phyloP scores from a whole-genome alignment of 139 green algal genomes.

The Micractinium sp. region DNA sequence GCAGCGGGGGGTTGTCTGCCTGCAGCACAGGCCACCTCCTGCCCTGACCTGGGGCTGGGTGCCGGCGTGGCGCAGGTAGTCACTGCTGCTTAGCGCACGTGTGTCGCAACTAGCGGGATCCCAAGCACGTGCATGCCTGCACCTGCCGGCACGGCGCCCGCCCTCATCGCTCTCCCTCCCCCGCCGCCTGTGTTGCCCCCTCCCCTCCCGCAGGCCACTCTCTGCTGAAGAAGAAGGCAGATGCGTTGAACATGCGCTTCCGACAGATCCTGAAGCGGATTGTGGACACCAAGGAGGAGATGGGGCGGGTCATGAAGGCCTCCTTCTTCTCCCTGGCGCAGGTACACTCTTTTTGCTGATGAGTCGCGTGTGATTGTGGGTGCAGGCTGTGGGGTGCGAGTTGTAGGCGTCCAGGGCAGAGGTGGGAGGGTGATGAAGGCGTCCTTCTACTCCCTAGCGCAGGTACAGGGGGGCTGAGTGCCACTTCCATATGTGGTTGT shows the following conservation, averaged over 20 bases:
- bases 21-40: no score
- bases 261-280: conserved; percentile 90
- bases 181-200: not conserved
- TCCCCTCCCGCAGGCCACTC: conserved; percentile 69
- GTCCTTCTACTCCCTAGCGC: no score
- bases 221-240: conserved; percentile 99
- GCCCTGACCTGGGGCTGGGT: no score
- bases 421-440: no score
- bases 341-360: conserved; percentile 23
- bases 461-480: no score
- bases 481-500: no score
- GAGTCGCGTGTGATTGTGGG: not conserved
- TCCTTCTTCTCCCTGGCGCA: conserved; percentile 92
- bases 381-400: not conserved
- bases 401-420: no score
- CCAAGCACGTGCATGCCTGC: no score
- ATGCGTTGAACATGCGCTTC: conserved; percentile 94
- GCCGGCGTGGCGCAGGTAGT: no score
- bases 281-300: conserved; percentile 90
- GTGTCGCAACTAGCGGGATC: no score
- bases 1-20: not conserved
- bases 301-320: conserved; percentile 92
- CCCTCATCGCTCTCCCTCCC: not conserved
- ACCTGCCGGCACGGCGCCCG: not conserved
- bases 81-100: no score